Conservation (phyloP, 441 rosid species). For the Adansonia grandidieri region DNA sequence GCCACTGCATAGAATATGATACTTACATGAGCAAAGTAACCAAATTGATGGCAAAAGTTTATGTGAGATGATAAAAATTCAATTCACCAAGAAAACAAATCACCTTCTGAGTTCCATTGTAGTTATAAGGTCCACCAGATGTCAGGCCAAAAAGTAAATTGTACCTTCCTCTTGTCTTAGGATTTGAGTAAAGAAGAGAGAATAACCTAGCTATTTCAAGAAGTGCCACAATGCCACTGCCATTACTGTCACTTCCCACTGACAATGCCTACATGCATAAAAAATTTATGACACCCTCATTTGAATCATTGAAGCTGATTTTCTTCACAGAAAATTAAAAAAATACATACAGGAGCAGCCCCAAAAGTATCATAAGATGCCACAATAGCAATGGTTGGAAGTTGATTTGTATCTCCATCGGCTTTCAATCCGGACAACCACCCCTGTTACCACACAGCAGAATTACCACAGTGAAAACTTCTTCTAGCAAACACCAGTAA, state of each 20-base stretch:
- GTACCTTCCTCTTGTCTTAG: constrained; percentile 93
- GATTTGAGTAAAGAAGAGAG: constrained; percentile 87
- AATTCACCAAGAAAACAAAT: constrained; percentile 30
- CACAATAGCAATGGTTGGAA: constrained; percentile 92
- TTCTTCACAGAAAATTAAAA: background rate
- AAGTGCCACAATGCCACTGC: constrained; percentile 90
- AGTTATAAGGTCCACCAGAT: constrained; percentile 96
- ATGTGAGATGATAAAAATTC: constrained; percentile 19
- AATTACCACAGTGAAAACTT: constrained; percentile 26
- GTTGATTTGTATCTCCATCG: constrained; percentile 88
- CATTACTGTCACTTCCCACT: constrained; percentile 96
- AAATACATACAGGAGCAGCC: constrained; percentile 88
- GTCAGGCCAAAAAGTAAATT: constrained; percentile 93
- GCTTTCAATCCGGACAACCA: constrained; percentile 91
- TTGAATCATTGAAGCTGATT: constrained; percentile 7
- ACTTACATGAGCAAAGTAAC: constrained; percentile 16
- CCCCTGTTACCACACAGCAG: constrained; percentile 58
- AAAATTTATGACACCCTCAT: constrained; percentile 29
- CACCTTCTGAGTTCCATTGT: constrained; percentile 96
- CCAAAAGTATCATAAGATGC: constrained; percentile 98
- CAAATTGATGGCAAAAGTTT: constrained; percentile 6
- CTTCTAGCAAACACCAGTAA: constrained; percentile 19
- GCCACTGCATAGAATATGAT: constrained; percentile 70
- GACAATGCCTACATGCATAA: constrained; percentile 76
- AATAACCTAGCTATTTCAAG: constrained; percentile 97